These are phyloP conservation scores for Flaveria brownii DNA, from an alignment of 129 eudicot genomes.

Conservation along the genomic window DNA sequence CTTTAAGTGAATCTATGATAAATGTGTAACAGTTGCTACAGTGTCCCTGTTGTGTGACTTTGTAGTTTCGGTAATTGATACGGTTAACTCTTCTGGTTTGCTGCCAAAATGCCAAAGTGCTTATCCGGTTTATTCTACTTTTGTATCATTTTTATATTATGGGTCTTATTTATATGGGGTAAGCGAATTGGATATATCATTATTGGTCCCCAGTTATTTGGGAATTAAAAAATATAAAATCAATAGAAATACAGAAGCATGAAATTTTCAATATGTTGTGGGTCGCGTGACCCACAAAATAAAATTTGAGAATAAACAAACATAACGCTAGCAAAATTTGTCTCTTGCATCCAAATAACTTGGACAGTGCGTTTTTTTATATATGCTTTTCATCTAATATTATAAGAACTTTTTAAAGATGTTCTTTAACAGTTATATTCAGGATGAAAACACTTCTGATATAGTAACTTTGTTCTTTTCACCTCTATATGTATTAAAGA, in stretches of 20 bases:
- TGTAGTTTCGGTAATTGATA: not conserved
- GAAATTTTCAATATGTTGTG: too few relatives aligned
- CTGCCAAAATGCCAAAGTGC: not conserved
- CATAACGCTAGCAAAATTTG: too few relatives aligned
- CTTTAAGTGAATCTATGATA: not conserved
- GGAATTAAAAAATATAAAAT: not conserved
- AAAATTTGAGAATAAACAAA: too few relatives aligned
- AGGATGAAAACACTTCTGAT: too few relatives aligned
- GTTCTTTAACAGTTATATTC: too few relatives aligned
- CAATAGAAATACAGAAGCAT: not conserved
- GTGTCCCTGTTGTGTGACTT: not conserved
- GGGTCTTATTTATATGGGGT: not conserved
- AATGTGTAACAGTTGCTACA: not conserved
- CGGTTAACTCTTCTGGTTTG: not conserved
- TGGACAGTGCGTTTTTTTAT: too few relatives aligned
- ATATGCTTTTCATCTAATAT: too few relatives aligned
- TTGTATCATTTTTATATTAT: not conserved
- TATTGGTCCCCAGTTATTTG: conserved; percentile 23
- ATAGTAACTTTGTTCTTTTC: too few relatives aligned
- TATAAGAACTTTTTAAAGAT: too few relatives aligned
- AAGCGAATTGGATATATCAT: conserved; percentile 9
- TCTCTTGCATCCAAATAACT: too few relatives aligned
- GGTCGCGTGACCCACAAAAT: too few relatives aligned
- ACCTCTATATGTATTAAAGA: too few relatives aligned
- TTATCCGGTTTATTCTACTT: not conserved